Percentiles rank a stretch among this genome's conserved stretches.
Conservation (phyloP, 331 rosid genomes). For the Cydonia oblonga region DNA sequence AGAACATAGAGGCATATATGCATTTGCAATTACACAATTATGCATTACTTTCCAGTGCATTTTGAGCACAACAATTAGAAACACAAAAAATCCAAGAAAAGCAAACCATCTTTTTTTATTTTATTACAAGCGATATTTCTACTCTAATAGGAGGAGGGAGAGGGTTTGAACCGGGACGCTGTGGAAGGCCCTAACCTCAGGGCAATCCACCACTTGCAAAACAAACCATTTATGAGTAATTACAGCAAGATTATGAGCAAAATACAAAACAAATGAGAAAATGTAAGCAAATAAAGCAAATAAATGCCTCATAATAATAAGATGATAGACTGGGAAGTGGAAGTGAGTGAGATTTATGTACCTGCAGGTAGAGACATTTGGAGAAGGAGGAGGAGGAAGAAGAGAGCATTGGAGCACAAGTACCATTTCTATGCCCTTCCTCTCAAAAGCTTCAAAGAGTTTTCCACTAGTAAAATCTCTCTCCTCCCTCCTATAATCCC, state of each 20-base stretch:
- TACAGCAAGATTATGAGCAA: neutral
- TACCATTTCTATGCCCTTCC: conserved; percentile 37
- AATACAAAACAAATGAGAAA: neutral
- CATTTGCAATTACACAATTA: neutral
- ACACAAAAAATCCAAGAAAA: no score
- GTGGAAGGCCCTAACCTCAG: neutral
- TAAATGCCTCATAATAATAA: neutral
- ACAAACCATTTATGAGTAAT: neutral
- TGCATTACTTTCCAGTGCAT: no score
- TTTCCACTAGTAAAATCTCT: neutral
- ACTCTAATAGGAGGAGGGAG: neutral
- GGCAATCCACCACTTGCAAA: neutral
- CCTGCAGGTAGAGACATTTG: conserved; percentile 36
- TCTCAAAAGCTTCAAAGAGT: neutral
- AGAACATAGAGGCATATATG: neutral
- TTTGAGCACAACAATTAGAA: no score
- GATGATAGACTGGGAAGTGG: neutral
- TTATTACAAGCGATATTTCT: neutral
- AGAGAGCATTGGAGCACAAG: conserved; percentile 26
- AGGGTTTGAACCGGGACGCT: neutral
- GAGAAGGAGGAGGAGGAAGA: conserved; percentile 9
- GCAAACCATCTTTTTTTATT: no score
- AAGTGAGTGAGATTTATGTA: neutral
- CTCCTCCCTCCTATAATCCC: conserved; percentile 4
- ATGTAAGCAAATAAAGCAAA: neutral